Evolutionary conservation across 2,329 filamentous ascomycete species (phyloP), one percentile per base, ranked within the genome.

Genomic region (Endothia cerciana): DNA sequence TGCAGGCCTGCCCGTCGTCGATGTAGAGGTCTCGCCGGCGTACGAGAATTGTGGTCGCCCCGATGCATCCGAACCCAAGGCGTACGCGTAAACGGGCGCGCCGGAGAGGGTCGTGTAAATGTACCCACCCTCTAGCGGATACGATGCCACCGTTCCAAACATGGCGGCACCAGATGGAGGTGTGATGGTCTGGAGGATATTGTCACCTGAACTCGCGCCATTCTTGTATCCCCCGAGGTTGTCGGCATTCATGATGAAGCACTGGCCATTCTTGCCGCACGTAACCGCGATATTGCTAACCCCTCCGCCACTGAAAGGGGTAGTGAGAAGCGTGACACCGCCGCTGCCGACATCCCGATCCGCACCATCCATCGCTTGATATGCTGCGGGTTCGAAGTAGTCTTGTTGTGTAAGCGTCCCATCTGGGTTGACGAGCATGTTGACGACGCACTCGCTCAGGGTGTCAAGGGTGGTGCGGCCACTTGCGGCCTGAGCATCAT

Each of bases 311-410:
- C 38, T 47, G 30, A 64, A 64, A 2, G 62, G 51, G 2, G n/a
- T 33, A 8, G 36, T 28, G 11, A 64, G 25, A 1, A 83, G 75
- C 17, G 77, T 76, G 0, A 81, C 77, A 6, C 76, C 77, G 2
- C 73, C 72, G 19, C 76, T 75, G n/a, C 83, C 83, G 7, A 86
- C 71, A 70, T 86, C 83, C 60, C 81, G 80, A 63, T 85, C 82
- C 0, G 78, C 82, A 8, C 80, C 82, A 60, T 85, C 82, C 59
- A 85, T 74, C 0, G 79, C 76, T 64, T 77, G 76, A 63, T 86
- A 85, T 57, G 85, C 82, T 68, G 79, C 83, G 0, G 84, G 84
- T 77, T 85, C 82, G 65, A 86, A 86, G 70, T 85, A 86, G 53
- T 56, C 53, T n/a, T 56, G 53, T 19, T 56, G 53, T 6, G 17